These are phyloP conservation scores for Daldinia sp. DNA, from an alignment of 2,329 filamentous ascomycete genomes.

Conservation along the genomic window DNA sequence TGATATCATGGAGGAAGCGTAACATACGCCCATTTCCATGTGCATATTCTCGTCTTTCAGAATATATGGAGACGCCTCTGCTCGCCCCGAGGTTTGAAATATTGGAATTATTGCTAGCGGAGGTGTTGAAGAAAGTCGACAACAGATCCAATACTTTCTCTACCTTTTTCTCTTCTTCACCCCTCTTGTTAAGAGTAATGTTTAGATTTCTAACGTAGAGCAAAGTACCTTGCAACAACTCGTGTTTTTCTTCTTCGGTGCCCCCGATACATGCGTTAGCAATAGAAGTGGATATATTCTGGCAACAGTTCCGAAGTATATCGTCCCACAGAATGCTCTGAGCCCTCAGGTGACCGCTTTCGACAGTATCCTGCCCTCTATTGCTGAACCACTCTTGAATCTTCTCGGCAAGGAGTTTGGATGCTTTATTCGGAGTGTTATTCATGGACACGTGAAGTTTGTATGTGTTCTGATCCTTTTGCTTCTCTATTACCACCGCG, in stretches of 20 bases:
- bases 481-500: constrained; percentile 20
- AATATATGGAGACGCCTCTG: too few relatives aligned
- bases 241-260: background rate
- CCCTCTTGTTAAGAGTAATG: too few relatives aligned
- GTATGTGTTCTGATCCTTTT: background rate
- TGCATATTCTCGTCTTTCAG: too few relatives aligned
- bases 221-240: too few relatives aligned
- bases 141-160: too few relatives aligned
- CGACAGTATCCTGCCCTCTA: background rate
- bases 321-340: background rate
- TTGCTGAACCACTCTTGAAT: constrained; percentile 17
- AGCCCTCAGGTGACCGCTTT: background rate
- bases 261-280: background rate
- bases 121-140: too few relatives aligned
- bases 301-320: constrained; percentile 8
- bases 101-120: too few relatives aligned
- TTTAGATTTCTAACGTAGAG: background rate
- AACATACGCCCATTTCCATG: background rate
- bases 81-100: too few relatives aligned
- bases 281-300: background rate
- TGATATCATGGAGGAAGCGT: background rate
- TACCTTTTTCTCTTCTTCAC: too few relatives aligned
- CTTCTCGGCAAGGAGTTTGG: background rate
- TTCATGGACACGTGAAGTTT: constrained; percentile 19
- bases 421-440: background rate